These are phyloP conservation scores for Xylaria venustula DNA, from an alignment of 495 filamentous ascomycete species.

Conservation along the genomic window DNA sequence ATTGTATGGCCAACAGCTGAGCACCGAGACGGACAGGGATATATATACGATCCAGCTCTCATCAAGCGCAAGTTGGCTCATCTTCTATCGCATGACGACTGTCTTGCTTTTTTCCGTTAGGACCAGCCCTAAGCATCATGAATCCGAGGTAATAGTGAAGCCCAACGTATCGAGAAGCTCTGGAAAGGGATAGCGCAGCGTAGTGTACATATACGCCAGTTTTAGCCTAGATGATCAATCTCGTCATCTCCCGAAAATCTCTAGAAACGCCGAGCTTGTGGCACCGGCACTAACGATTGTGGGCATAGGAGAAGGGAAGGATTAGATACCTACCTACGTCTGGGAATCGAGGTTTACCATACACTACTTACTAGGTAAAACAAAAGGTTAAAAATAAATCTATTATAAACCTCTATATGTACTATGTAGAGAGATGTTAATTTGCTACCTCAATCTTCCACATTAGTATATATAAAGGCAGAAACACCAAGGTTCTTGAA, in stretches of 20 bases:
- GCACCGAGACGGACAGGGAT: not conserved
- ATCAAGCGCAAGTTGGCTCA: conserved; percentile 6
- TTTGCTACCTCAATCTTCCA: too few relatives aligned
- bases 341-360: not conserved
- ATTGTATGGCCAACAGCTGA: conserved; percentile 1
- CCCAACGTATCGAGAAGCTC: not conserved
- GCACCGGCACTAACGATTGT: conserved; percentile 27
- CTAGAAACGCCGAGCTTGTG: conserved; percentile 35
- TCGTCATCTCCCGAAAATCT: conserved; percentile 37
- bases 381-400: too few relatives aligned
- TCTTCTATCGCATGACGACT: conserved; percentile 2
- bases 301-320: conserved; percentile 10
- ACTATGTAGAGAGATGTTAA: too few relatives aligned
- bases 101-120: not conserved
- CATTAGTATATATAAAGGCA: not conserved
- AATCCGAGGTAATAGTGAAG: not conserved
- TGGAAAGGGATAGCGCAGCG: not conserved
- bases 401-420: too few relatives aligned
- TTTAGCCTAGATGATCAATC: conserved; percentile 21
- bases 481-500: not conserved
- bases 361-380: too few relatives aligned
- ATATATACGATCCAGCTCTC: conserved; percentile 6
- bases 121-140: conserved; percentile 1
- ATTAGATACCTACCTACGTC: not conserved
- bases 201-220: not conserved